Conservation (phyloP, 345 rosid genomes). For the Citrus cavaleriei region DNA sequence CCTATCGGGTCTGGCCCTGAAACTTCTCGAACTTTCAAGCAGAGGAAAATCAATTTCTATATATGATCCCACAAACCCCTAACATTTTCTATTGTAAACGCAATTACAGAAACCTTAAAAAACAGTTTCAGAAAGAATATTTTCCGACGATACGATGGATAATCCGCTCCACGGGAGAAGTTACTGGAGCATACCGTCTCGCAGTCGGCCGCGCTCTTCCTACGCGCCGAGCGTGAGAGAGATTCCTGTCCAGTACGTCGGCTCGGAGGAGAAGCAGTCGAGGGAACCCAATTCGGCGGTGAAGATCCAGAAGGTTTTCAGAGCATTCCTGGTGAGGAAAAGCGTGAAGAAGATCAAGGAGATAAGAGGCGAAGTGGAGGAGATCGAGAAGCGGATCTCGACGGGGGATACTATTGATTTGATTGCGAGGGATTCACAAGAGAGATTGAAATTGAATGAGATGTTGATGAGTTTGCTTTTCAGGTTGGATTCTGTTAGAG, state of each 20-base stretch:
- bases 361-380: slow-evolving; percentile 37
- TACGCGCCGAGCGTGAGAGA: slow-evolving; percentile 34
- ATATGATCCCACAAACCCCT: neutral
- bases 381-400: slow-evolving; percentile 38
- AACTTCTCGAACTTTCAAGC: slow-evolving; percentile 42
- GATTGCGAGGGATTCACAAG: slow-evolving; percentile 37
- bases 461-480: slow-evolving; percentile 54
- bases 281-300: slow-evolving; percentile 29
- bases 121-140: neutral
- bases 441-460: slow-evolving; percentile 47
- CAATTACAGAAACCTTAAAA: neutral
- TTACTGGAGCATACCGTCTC: slow-evolving; percentile 17
- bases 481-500: slow-evolving; percentile 51
- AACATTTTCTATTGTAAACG: accelerated
- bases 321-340: slow-evolving; percentile 60
- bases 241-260: slow-evolving; percentile 48
- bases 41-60: neutral
- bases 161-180: slow-evolving; percentile 22
- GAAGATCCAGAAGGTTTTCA: slow-evolving; percentile 53
- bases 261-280: slow-evolving; percentile 17
- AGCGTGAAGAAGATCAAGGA: slow-evolving; percentile 39
- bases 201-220: neutral
- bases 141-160: slow-evolving; percentile 22
- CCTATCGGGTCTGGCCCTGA: slow-evolving; percentile 3
- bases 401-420: slow-evolving; percentile 25